phyloP scores from a whole-genome alignment of 2,329 filamentous ascomycete genomes.

The Fusarium annulatum region DNA sequence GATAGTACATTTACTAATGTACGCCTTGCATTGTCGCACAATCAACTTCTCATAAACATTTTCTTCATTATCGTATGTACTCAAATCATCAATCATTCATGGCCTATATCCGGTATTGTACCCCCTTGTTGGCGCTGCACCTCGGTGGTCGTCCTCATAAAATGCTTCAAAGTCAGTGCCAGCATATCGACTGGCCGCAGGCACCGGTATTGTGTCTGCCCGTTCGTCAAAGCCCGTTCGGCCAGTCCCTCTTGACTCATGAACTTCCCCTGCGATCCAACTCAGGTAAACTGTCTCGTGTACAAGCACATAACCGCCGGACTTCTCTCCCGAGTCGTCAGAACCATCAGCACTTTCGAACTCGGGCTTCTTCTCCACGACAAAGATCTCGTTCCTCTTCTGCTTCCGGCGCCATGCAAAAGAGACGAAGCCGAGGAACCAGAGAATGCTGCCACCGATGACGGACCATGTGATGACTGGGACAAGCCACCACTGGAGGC shows the following conservation, averaged over 20 bases:
- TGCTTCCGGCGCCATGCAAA: constrained; percentile 46
- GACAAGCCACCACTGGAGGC: constrained; percentile 47
- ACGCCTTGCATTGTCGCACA: accelerated
- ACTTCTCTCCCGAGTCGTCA: constrained; percentile 26
- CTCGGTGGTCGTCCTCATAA: constrained; percentile 26
- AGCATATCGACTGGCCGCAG: constrained; percentile 24
- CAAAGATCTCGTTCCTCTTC: constrained; percentile 48
- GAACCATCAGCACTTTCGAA: constrained; percentile 46
- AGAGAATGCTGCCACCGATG: constrained; percentile 44
- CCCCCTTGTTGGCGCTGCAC: neutral
- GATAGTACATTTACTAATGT: accelerated
- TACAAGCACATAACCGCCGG: constrained; percentile 47
- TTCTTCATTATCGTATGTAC: neutral
- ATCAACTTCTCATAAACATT: neutral
- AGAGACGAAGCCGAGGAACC: constrained; percentile 51
- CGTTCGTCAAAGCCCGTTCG: constrained; percentile 11
- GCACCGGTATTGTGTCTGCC: neutral
- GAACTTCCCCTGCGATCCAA: constrained; percentile 49
- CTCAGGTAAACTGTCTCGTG: constrained; percentile 53
- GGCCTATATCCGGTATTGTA: constrained; percentile 32
- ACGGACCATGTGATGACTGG: constrained; percentile 48
- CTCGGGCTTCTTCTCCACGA: constrained; percentile 50
- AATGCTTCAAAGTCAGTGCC: constrained; percentile 45
- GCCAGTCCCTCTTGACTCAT: constrained; percentile 26
- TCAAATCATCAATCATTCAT: neutral